phyloP scores from a whole-genome alignment of 2,329 filamentous ascomycete genomes.

The Zelopaecilomyces penicillatus region DNA sequence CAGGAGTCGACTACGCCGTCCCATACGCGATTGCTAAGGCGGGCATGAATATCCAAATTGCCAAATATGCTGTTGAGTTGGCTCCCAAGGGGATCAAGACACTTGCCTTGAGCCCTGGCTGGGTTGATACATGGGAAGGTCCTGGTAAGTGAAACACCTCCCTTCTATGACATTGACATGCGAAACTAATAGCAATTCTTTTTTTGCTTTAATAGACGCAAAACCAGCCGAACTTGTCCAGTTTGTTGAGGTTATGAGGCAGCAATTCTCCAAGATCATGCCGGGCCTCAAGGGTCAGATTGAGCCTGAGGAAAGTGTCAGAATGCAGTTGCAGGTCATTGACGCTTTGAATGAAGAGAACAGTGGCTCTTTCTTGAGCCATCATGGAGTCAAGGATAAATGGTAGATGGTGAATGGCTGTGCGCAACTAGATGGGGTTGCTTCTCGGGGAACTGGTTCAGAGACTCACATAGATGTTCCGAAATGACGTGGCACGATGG shows the following conservation, averaged over 20 bases:
- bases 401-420: no score
- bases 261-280: background rate
- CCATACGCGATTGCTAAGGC: slow-evolving; percentile 31
- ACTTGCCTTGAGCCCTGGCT: slow-evolving; percentile 10
- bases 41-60: slow-evolving; percentile 30
- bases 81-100: slow-evolving; percentile 10
- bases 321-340: slow-evolving; percentile 7
- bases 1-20: slow-evolving; percentile 16
- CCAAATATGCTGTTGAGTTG: slow-evolving; percentile 29
- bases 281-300: slow-evolving; percentile 6
- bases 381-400: no score
- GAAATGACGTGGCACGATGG: no score
- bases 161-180: background rate
- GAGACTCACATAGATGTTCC: no score
- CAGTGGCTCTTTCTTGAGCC: no score
- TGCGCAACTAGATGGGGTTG: no score
- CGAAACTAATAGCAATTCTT: background rate
- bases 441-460: no score
- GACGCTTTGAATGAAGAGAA: background rate
- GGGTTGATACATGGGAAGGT: slow-evolving; percentile 10
- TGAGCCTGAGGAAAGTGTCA: slow-evolving; percentile 3
- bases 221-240: background rate
- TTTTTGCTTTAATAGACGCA: background rate
- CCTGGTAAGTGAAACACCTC: background rate
- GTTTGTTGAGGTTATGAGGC: background rate